Evolutionary conservation across 345 rosid genomes (phyloP), one percentile per base, ranked within the genome.

Genomic region (Cardamine occulta): DNA sequence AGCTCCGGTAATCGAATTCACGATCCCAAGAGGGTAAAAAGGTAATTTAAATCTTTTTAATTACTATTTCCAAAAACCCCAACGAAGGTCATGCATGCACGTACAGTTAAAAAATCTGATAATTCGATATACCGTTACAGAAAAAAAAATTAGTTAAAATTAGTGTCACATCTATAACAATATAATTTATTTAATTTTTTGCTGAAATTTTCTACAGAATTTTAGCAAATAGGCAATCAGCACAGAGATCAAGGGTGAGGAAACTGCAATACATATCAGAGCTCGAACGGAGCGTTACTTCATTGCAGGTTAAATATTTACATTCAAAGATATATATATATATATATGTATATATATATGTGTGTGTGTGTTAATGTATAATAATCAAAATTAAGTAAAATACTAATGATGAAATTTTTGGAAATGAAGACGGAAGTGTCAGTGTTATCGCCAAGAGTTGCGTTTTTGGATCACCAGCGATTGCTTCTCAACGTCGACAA

Each of bases 221-320:
- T 63, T 78, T 93, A 80, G 98, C 97, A 52, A 93, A 93, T 76
- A 82, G 98, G 66, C 98, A 93, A 78, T 93, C 98, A 17, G 97
- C 98, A 31, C 98, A 93, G 59, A 86, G 97, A 76, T 93, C 98
- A 74, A 85, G 98, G 66, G 98, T 91, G 75, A 87, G 93, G 74
- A 93, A 93, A 80, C 80, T 93, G 19, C 98, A 91, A 77, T 91
- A 93, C 82, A 93, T 93, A 70, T 93, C 98, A 47, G 97, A 93
- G 71, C 97, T 93, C 15, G 97, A 93, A 85, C 93, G 93, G 1
- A 88, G 93, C 77, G 93, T 93, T 44, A 89, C 88, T 51, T 84
- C 96, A 14, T 85, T 93, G 75, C 98, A 93, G 82, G 98, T 86
- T 74, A 14, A 17, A 7, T 45, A n/a, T 7, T 35, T 55, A 70